These are phyloP conservation scores for Collybia sordida DNA, from an alignment of 768 basidiomycete genomes.

Conservation along the genomic window DNA sequence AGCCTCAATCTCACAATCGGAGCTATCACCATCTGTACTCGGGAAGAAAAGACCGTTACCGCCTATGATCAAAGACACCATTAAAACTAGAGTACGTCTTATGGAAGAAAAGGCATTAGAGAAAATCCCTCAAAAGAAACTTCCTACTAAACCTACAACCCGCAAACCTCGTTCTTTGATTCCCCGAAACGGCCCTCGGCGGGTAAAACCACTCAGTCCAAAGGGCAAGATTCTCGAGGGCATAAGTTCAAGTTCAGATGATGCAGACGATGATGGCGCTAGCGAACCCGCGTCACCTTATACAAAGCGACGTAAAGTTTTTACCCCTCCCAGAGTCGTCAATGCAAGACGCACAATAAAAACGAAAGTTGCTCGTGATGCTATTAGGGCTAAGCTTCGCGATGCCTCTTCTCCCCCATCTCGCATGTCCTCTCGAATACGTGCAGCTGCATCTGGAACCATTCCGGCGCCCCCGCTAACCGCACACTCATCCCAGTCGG, in stretches of 20 bases:
- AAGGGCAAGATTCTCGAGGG: slow-evolving; percentile 7
- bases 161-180: background rate
- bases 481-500: slow-evolving; percentile 2
- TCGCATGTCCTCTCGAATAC: slow-evolving; percentile 5
- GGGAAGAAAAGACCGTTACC: slow-evolving; percentile 43
- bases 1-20: slow-evolving; percentile 27
- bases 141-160: background rate
- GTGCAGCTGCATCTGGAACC: slow-evolving; percentile 1
- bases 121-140: background rate
- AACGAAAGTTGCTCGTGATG: slow-evolving; percentile 14
- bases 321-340: slow-evolving; percentile 13
- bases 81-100: slow-evolving; percentile 18
- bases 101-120: slow-evolving; percentile 11
- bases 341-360: slow-evolving; percentile 8
- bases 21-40: slow-evolving; percentile 34
- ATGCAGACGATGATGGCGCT: slow-evolving; percentile 12
- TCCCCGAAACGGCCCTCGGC: background rate
- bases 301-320: slow-evolving; percentile 33
- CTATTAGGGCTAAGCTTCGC: slow-evolving; percentile 9
- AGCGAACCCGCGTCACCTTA: slow-evolving; percentile 21
- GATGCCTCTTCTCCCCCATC: slow-evolving; percentile 8
- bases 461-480: background rate
- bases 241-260: slow-evolving; percentile 11
- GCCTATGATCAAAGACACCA: slow-evolving; percentile 13
- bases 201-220: background rate